phyloP scores from a whole-genome alignment of 2,329 filamentous ascomycete genomes.

The Talaromyces sp. region DNA sequence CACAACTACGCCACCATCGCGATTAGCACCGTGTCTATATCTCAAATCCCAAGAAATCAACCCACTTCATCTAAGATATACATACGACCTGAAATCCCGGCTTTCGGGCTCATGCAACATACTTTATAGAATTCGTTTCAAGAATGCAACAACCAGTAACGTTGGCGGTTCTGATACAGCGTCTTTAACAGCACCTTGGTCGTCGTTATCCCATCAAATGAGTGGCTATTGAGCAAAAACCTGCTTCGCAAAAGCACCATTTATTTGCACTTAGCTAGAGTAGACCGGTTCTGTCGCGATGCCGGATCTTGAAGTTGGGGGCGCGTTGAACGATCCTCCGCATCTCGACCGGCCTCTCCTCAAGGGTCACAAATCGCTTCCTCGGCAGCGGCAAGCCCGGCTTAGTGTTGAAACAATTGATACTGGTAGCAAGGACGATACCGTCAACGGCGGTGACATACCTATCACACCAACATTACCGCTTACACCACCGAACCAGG shows the following conservation, averaged over 20 bases:
- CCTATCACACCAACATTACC: constrained; percentile 29
- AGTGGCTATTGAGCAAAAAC: neutral
- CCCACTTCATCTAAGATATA: no score
- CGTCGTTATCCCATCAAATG: neutral
- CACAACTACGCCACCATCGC: neutral
- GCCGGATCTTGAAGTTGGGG: constrained; percentile 28
- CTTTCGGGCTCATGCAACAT: neutral
- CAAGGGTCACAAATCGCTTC: constrained; percentile 40
- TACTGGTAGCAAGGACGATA: constrained; percentile 24
- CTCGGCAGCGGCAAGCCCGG: constrained; percentile 29
- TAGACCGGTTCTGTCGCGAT: constrained; percentile 20
- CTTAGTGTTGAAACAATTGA: constrained; percentile 17
- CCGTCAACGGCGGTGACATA: constrained; percentile 20
- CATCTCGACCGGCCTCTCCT: constrained; percentile 28
- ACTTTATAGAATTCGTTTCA: neutral
- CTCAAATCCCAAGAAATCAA: neutral
- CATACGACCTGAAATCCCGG: neutral
- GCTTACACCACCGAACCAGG: constrained; percentile 34
- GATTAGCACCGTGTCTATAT: neutral
- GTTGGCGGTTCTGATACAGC: neutral
- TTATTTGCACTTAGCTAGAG: neutral
- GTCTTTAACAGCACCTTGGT: neutral
- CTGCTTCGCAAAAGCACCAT: neutral
- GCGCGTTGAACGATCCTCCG: constrained; percentile 24
- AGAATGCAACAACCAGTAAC: constrained; percentile 1